Evolutionary conservation across 352 stramenopile genomes (phyloP).

Genomic region (Pythium myriotylum): DNA sequence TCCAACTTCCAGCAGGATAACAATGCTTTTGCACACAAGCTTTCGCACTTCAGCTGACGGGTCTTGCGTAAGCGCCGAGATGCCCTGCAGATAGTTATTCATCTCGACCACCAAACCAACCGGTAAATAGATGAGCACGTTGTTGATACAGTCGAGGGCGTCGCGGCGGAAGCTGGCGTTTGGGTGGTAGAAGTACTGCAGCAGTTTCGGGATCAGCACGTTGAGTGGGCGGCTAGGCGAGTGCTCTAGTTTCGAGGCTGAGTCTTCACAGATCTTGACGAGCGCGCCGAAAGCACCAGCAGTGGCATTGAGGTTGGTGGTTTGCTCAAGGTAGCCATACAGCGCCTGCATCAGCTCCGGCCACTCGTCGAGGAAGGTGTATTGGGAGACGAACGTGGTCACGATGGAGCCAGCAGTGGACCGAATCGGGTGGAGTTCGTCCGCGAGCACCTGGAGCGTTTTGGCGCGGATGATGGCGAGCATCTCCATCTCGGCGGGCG

Average conservation of each 20-base stretch:
- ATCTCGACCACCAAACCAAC: constrained; percentile 89
- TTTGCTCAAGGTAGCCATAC: constrained; percentile 55
- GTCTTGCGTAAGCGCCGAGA: constrained; percentile 88
- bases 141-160: constrained; percentile 90
- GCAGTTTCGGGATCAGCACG: constrained; percentile 84
- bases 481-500: constrained; percentile 66
- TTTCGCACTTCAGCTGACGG: constrained; percentile 78
- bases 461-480: constrained; percentile 79
- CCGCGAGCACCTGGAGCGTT: constrained; percentile 68
- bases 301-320: constrained; percentile 62
- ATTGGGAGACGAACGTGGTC: constrained; percentile 87
- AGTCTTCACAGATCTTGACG: constrained; percentile 91
- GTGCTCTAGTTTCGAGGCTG: constrained; percentile 87
- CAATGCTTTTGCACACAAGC: constrained; percentile 91
- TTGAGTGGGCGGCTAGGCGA: constrained; percentile 87
- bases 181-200: constrained; percentile 90
- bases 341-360: constrained; percentile 86
- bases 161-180: constrained; percentile 76
- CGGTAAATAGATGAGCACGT: constrained; percentile 89
- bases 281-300: constrained; percentile 86
- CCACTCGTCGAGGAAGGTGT: constrained; percentile 88
- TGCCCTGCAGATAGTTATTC: constrained; percentile 88
- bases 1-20: constrained; percentile 87
- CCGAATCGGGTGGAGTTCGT: constrained; percentile 70
- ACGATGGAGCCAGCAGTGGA: constrained; percentile 76